Percentiles rank a stretch among this genome's conserved stretches.
These are phyloP conservation scores for Hanseniaspora jakobsenii DNA, from an alignment of 805 yeast species.

Conservation along the genomic window DNA sequence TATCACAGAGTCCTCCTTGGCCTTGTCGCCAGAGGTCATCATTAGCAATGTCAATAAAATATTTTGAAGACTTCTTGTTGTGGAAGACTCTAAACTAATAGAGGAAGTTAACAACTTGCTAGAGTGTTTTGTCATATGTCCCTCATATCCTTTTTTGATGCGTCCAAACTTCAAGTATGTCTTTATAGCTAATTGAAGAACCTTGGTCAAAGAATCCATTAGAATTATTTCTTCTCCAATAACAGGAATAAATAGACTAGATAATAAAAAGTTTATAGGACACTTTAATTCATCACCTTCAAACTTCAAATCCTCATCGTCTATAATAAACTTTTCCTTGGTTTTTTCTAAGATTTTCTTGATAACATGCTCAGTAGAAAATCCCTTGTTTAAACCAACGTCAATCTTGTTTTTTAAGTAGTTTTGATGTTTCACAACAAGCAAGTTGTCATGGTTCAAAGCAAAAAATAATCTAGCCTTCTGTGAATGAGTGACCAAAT, in stretches of 20 bases:
- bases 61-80: conserved; percentile 73
- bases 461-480: conserved; percentile 64
- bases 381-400: conserved; percentile 21
- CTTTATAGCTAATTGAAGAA: conserved; percentile 60
- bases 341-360: not conserved
- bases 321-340: not conserved
- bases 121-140: conserved; percentile 25
- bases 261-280: conserved; percentile 61
- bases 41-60: conserved; percentile 72
- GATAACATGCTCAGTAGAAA: conserved; percentile 21
- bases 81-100: conserved; percentile 70
- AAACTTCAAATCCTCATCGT: not conserved
- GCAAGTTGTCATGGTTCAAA: conserved; percentile 55
- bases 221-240: conserved; percentile 61
- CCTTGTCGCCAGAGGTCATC: conserved; percentile 50
- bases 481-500: conserved; percentile 51
- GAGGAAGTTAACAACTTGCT: conserved; percentile 2
- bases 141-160: conserved; percentile 44
- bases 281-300: conserved; percentile 32
- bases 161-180: conserved; percentile 24
- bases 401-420: conserved; percentile 28
- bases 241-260: conserved; percentile 48
- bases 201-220: conserved; percentile 64
- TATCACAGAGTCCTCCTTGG: conserved; percentile 47
- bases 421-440: conserved; percentile 28